A percentile compares a stretch with the other conserved stretches of the same genome.
Evolutionary conservation across 805 yeast genomes (phyloP).

Genomic region (Pachysolen tannophilus): DNA sequence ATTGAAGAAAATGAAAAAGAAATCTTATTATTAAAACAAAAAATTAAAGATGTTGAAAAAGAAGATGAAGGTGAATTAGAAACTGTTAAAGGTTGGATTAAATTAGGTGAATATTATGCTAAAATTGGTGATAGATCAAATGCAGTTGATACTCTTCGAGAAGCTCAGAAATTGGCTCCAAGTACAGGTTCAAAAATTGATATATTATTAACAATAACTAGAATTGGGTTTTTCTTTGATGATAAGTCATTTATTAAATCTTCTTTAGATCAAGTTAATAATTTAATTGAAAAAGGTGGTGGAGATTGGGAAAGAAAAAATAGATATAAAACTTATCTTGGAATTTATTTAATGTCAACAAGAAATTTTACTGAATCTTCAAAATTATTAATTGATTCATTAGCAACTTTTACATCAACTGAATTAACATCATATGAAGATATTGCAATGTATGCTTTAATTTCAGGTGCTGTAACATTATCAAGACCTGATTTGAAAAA

Average conservation of each 20-base stretch:
- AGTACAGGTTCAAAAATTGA: constrained; percentile 90
- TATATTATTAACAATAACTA: constrained; percentile 67
- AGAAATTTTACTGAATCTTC: constrained; percentile 86
- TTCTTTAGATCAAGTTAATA: constrained; percentile 64
- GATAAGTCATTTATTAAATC: constrained; percentile 64
- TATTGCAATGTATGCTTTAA: constrained; percentile 79
- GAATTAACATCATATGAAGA: constrained; percentile 86
- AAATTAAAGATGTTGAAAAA: constrained; percentile 44
- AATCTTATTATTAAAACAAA: constrained; percentile 44
- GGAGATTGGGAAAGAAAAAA: constrained; percentile 99
- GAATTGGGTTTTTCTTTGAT: constrained; percentile 85
- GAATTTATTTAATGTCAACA: constrained; percentile 75
- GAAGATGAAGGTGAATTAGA: constrained; percentile 87
- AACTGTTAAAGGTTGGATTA: constrained; percentile 64
- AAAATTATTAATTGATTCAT: constrained; percentile 74
- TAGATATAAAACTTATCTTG: constrained; percentile 85
- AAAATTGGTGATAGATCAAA: constrained; percentile 72
- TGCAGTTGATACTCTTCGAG: constrained; percentile 58
- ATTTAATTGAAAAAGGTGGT: constrained; percentile 89
- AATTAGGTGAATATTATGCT: constrained; percentile 84
- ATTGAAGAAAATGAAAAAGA: constrained; percentile 44
- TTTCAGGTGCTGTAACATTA: constrained; percentile 79
- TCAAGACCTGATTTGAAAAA: constrained; percentile 78
- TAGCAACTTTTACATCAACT: constrained; percentile 91
- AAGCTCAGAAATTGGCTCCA: constrained; percentile 72